These are phyloP conservation scores for Leishmania guyanensis DNA, from an alignment of 208 protist genomes.

Conservation along the genomic window DNA sequence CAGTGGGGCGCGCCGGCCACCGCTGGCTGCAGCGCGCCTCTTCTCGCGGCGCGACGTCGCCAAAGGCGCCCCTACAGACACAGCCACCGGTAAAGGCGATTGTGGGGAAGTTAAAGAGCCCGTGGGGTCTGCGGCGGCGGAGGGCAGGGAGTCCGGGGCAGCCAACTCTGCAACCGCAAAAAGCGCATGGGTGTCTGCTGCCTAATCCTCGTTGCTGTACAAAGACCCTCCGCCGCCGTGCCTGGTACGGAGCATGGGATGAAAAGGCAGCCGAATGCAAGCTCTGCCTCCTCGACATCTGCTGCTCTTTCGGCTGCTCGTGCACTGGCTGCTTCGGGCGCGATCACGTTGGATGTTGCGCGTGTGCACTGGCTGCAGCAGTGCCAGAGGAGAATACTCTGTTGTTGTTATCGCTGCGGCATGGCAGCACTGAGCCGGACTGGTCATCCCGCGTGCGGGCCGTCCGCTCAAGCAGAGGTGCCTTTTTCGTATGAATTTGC, in stretches of 20 bases:
- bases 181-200: not conserved
- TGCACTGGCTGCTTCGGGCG: not conserved
- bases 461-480: not conserved
- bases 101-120: not conserved
- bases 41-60: not conserved
- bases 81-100: not conserved
- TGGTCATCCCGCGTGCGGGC: not conserved
- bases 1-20: not conserved
- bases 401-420: not conserved
- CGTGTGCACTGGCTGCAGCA: not conserved
- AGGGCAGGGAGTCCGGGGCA: not conserved
- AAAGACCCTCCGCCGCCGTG: not conserved
- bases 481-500: not conserved
- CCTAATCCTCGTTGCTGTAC: not conserved
- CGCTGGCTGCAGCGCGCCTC: slow-evolving; percentile 12
- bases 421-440: not conserved
- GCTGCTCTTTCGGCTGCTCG: not conserved
- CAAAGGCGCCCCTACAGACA: not conserved
- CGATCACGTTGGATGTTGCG: not conserved
- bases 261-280: not conserved
- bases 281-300: not conserved
- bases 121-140: not conserved
- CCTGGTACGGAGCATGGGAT: not conserved
- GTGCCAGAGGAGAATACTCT: not conserved
- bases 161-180: not conserved